Evolutionary conservation across 179 eudicot genomes (phyloP).

Genomic region (Beta macrorhiza): DNA sequence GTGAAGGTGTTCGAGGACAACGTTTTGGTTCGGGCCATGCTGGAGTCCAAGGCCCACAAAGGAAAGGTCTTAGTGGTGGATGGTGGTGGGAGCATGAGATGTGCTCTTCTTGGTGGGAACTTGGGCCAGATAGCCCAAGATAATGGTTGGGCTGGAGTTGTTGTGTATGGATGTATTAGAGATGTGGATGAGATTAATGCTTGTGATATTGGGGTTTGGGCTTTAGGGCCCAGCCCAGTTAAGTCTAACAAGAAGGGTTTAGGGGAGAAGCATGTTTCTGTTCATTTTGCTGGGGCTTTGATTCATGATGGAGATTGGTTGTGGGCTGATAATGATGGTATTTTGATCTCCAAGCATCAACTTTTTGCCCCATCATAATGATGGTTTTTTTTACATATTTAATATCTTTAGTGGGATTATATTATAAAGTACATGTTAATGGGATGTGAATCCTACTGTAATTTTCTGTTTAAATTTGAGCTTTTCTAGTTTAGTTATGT

Average conservation of each 20-base stretch:
- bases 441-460: too few species aligned
- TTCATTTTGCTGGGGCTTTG: slow-evolving; percentile 33
- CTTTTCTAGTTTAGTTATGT: too few species aligned
- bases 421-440: too few species aligned
- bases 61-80: slow-evolving; percentile 38
- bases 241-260: slow-evolving; percentile 34
- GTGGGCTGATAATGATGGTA: slow-evolving; percentile 47
- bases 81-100: slow-evolving; percentile 38
- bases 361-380: slow-evolving; percentile 19
- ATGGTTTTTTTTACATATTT: too few species aligned
- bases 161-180: slow-evolving; percentile 38
- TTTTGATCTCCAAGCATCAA: slow-evolving; percentile 29
- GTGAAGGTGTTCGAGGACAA: slow-evolving; percentile 40
- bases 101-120: slow-evolving; percentile 38
- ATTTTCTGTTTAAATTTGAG: too few species aligned
- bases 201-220: slow-evolving; percentile 41
- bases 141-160: slow-evolving; percentile 40
- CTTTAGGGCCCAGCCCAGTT: slow-evolving; percentile 34
- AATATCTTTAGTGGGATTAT: too few species aligned
- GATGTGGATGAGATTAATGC: slow-evolving; percentile 41
- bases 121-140: slow-evolving; percentile 38
- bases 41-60: slow-evolving; percentile 29
- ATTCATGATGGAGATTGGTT: slow-evolving; percentile 40
- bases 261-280: slow-evolving; percentile 30
- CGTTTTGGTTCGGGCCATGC: slow-evolving; percentile 24